These are phyloP conservation scores for Platanus orientalis DNA, from an alignment of 164 flowering plant genomes.

Conservation along the genomic window DNA sequence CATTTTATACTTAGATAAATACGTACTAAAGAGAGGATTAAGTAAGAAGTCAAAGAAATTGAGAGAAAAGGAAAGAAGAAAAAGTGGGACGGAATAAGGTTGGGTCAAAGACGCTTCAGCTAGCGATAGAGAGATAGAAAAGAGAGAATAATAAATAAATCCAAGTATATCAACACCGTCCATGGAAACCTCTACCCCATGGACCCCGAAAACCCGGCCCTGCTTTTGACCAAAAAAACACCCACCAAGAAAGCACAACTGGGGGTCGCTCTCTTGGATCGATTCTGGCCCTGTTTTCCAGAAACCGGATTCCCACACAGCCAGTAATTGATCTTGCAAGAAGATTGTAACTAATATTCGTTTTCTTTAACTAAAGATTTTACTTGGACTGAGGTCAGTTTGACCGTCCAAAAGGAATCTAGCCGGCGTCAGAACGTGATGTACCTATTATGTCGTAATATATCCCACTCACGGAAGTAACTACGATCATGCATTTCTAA, in stretches of 20 bases:
- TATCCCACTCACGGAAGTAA: no score
- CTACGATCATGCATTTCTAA: no score
- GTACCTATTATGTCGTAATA: no score
- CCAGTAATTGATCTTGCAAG: neutral
- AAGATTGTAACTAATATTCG: neutral
- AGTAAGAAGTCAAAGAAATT: constrained; percentile 2
- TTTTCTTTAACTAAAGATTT: neutral
- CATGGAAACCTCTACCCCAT: constrained; percentile 7
- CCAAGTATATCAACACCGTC: constrained; percentile 17
- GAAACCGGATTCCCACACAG: neutral
- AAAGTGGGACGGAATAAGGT: constrained; percentile 12
- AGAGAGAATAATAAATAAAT: neutral
- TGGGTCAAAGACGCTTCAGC: constrained; percentile 36
- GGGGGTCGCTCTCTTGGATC: constrained; percentile 13
- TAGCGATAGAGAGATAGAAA: neutral
- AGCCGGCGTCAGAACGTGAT: no score
- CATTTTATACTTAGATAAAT: neutral
- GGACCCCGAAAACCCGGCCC: constrained; percentile 17
- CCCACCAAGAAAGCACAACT: neutral
- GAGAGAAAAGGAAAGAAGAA: constrained; percentile 14
- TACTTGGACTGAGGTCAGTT: neutral
- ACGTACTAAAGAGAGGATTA: neutral
- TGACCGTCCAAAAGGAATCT: no score
- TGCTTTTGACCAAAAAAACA: constrained; percentile 21
- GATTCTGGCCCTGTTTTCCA: neutral